Conservation (phyloP, 305 asterid genomes). For the Fraxinus baroniana region DNA sequence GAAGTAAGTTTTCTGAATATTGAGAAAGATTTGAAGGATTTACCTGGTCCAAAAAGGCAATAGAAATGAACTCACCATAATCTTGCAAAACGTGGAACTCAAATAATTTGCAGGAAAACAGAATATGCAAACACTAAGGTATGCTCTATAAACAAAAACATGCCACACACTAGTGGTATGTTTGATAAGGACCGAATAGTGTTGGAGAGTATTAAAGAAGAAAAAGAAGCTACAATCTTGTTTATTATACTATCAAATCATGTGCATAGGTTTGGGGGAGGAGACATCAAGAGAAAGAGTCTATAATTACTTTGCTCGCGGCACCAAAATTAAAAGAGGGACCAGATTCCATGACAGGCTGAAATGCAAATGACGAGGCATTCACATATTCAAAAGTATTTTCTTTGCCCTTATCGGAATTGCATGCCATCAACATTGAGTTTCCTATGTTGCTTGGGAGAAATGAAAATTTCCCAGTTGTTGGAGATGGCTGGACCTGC, state of each 20-base stretch:
- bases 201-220: neutral
- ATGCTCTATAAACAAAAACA: neutral
- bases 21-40: slow-evolving; percentile 28
- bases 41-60: slow-evolving; percentile 30
- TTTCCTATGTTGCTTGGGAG: slow-evolving; percentile 33
- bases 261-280: neutral
- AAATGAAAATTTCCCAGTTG: slow-evolving; percentile 75
- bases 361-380: slow-evolving; percentile 66
- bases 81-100: neutral
- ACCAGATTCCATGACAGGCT: slow-evolving; percentile 49
- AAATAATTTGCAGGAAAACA: neutral
- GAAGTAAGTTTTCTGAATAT: slow-evolving; percentile 36
- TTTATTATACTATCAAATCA: neutral
- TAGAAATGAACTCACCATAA: slow-evolving; percentile 11
- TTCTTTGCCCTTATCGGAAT: slow-evolving; percentile 51
- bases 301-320: slow-evolving; percentile 46
- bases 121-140: neutral
- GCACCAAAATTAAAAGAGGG: slow-evolving; percentile 42
- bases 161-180: neutral
- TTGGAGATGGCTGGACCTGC: slow-evolving; percentile 89
- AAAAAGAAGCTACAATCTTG: neutral
- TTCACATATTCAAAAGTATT: slow-evolving; percentile 41
- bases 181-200: neutral
- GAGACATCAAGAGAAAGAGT: slow-evolving; percentile 8
- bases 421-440: slow-evolving; percentile 30